phyloP scores from a whole-genome alignment of 2,329 filamentous ascomycete species.

The Moelleriella libera region DNA sequence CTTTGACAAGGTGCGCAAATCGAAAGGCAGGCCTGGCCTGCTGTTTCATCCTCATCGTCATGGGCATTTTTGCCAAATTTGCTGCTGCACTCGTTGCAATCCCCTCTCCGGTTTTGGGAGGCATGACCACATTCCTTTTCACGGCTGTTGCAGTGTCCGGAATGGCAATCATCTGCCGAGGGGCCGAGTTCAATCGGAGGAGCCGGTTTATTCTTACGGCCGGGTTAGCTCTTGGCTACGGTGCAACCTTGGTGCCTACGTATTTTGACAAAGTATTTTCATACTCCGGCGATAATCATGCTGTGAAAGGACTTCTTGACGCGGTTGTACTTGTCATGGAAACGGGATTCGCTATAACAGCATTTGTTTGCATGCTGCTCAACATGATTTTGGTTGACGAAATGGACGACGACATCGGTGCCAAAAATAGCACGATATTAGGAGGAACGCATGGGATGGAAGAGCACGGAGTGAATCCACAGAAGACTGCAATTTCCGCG shows the following conservation, averaged over 20 bases:
- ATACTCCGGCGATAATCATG: conserved; percentile 52
- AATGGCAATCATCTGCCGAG: conserved; percentile 58
- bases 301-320: conserved; percentile 59
- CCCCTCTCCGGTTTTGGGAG: conserved; percentile 40
- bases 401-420: conserved; percentile 37
- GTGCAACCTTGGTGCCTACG: conserved; percentile 48
- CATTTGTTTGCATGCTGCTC: conserved; percentile 56
- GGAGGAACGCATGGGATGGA: background rate
- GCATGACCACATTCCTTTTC: conserved; percentile 40
- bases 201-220: conserved; percentile 74
- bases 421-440: conserved; percentile 1
- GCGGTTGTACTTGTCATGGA: conserved; percentile 61
- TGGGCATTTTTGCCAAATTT: conserved; percentile 80
- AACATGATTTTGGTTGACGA: conserved; percentile 65
- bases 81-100: conserved; percentile 55
- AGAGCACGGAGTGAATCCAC: background rate
- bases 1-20: conserved; percentile 68
- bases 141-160: conserved; percentile 65
- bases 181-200: conserved; percentile 60
- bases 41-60: conserved; percentile 62
- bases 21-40: conserved; percentile 67
- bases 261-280: conserved; percentile 64
- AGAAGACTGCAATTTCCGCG: too few species aligned
- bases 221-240: conserved; percentile 58
- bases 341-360: conserved; percentile 63